Evolutionary conservation across 805 yeast genomes (phyloP).

Genomic region (Starmerella vitae): DNA sequence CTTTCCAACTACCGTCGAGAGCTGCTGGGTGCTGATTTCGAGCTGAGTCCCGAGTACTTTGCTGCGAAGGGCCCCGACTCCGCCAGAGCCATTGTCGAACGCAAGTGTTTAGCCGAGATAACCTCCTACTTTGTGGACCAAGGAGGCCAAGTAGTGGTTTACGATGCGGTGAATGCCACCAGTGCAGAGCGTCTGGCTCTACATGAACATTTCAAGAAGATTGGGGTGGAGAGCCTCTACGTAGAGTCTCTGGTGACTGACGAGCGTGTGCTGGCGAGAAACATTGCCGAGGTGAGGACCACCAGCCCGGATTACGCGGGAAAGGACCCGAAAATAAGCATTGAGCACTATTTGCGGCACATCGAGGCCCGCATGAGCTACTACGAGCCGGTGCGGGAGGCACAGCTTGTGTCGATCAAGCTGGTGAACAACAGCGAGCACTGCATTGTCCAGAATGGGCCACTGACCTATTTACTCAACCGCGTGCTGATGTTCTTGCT

Average conservation of each 20-base stretch:
- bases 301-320: slow-evolving; percentile 71
- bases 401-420: slow-evolving; percentile 59
- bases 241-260: slow-evolving; percentile 81
- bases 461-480: slow-evolving; percentile 77
- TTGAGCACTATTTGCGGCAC: slow-evolving; percentile 60
- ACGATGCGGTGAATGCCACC: slow-evolving; percentile 86
- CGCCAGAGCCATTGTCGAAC: slow-evolving; percentile 45
- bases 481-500: slow-evolving; percentile 84
- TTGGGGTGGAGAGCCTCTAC: slow-evolving; percentile 64
- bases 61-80: slow-evolving; percentile 25
- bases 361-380: slow-evolving; percentile 52
- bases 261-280: slow-evolving; percentile 49
- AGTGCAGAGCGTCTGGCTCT: slow-evolving; percentile 46
- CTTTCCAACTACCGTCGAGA: slow-evolving; percentile 78
- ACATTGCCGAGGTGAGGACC: slow-evolving; percentile 69
- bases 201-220: slow-evolving; percentile 38
- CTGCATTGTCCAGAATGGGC: slow-evolving; percentile 63
- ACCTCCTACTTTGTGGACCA: slow-evolving; percentile 45
- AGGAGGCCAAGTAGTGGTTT: slow-evolving; percentile 88
- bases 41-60: slow-evolving; percentile 58
- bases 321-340: slow-evolving; percentile 63
- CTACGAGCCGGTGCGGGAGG: slow-evolving; percentile 59
- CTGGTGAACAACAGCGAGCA: slow-evolving; percentile 83
- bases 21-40: slow-evolving; percentile 31
- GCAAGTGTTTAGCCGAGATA: slow-evolving; percentile 57